Evolutionary conservation across 306 rosid species (phyloP).

Genomic region (Cicer judaicum): DNA sequence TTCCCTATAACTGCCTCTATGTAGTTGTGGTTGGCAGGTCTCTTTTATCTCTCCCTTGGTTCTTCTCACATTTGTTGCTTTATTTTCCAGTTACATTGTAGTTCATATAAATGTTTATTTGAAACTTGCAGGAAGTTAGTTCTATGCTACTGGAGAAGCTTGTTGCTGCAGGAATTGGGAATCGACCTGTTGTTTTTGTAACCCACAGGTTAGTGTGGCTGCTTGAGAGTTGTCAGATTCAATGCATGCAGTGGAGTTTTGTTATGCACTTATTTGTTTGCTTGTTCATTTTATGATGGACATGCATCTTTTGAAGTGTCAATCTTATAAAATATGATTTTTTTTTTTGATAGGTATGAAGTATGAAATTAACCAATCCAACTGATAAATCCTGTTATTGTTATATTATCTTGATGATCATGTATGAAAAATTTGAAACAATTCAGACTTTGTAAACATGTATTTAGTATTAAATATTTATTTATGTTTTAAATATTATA

Average conservation of each 20-base stretch:
- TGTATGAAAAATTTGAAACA: no score
- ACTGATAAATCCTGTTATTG: no score
- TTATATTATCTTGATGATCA: no score
- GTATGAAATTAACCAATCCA: no score
- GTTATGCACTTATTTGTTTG: not conserved
- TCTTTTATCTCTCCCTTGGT: slow-evolving; percentile 24
- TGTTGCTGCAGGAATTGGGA: slow-evolving; percentile 91
- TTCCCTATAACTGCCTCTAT: not conserved
- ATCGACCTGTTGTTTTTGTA: slow-evolving; percentile 90
- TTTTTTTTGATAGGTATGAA: no score
- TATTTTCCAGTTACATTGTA: slow-evolving; percentile 28
- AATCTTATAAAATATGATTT: no score
- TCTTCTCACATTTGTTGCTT: slow-evolving; percentile 31
- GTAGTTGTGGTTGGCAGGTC: slow-evolving; percentile 29
- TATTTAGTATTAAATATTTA: no score
- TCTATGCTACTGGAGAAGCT: slow-evolving; percentile 90
- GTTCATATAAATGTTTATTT: slow-evolving; percentile 42
- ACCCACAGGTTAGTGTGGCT: slow-evolving; percentile 77
- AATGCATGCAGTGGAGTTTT: slow-evolving; percentile 2
- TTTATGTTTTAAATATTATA: no score
- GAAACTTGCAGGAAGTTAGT: slow-evolving; percentile 88
- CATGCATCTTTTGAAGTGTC: slow-evolving; percentile 25
- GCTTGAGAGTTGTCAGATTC: slow-evolving; percentile 2
- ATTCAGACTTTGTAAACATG: no score
- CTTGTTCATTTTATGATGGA: slow-evolving; percentile 7